These are phyloP conservation scores for Sindora glabra DNA, from an alignment of 306 rosid species.

Conservation along the genomic window DNA sequence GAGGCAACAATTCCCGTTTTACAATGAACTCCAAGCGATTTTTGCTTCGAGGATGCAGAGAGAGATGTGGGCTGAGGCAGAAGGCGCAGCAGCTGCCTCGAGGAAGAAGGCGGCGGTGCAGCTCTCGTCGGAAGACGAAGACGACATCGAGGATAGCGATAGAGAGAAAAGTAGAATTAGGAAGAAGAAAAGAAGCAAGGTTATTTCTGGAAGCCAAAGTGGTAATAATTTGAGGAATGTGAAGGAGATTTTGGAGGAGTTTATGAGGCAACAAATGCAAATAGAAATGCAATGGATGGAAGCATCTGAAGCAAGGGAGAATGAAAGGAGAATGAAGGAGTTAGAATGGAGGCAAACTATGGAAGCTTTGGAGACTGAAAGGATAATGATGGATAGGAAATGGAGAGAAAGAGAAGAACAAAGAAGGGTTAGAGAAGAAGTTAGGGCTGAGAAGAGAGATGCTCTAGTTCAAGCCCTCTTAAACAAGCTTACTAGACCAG, in stretches of 20 bases:
- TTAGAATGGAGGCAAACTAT: slow-evolving; percentile 79
- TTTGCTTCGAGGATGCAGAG: slow-evolving; percentile 54
- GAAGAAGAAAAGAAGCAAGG: slow-evolving; percentile 47
- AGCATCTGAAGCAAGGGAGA: slow-evolving; percentile 68
- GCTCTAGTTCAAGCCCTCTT: slow-evolving; percentile 59
- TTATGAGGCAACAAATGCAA: slow-evolving; percentile 74
- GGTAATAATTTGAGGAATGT: not conserved
- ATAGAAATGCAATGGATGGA: slow-evolving; percentile 83
- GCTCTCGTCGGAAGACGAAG: slow-evolving; percentile 51
- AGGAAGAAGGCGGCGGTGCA: slow-evolving; percentile 43
- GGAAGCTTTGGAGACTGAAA: slow-evolving; percentile 82
- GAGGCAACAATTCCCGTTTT: slow-evolving; percentile 83
- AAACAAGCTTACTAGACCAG: slow-evolving; percentile 55
- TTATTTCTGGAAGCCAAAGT: not conserved
- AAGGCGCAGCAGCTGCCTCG: slow-evolving; percentile 39
- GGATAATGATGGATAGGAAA: slow-evolving; percentile 71
- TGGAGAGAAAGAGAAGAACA: slow-evolving; percentile 95
- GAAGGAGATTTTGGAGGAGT: slow-evolving; percentile 70
- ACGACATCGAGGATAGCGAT: slow-evolving; percentile 55
- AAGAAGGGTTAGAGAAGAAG: slow-evolving; percentile 75
- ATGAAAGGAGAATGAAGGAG: slow-evolving; percentile 65
- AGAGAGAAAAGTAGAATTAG: slow-evolving; percentile 35
- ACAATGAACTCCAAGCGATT: slow-evolving; percentile 67
- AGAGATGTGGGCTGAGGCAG: slow-evolving; percentile 72
- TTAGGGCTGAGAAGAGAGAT: slow-evolving; percentile 92